Evolutionary conservation across 1,139 yeast species (phyloP).

Genomic region (Debaryomyces fabryi): DNA sequence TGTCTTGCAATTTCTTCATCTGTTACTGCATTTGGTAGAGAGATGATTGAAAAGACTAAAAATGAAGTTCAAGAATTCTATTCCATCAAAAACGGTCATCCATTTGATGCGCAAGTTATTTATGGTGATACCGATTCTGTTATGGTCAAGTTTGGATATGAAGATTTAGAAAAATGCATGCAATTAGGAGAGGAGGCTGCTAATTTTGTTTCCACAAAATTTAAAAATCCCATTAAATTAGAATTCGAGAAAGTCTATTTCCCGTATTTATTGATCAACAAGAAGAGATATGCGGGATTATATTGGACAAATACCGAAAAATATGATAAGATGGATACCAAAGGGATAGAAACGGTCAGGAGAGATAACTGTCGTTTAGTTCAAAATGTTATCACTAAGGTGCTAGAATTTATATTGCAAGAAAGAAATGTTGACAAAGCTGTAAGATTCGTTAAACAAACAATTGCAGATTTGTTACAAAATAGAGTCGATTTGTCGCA

Average conservation of each 20-base stretch:
- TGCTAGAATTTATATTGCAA: slow-evolving; percentile 80
- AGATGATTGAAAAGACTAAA: slow-evolving; percentile 93
- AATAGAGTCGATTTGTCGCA: slow-evolving; percentile 92
- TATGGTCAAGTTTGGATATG: slow-evolving; percentile 94
- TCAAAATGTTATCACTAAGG: slow-evolving; percentile 91
- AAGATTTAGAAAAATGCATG: slow-evolving; percentile 87
- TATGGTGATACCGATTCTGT: slow-evolving; percentile 99
- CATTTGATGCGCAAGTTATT: slow-evolving; percentile 84
- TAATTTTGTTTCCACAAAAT: slow-evolving; percentile 73
- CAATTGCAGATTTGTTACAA: slow-evolving; percentile 88
- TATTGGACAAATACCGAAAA: slow-evolving; percentile 93
- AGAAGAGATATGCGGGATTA: slow-evolving; percentile 95
- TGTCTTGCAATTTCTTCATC: slow-evolving; percentile 96
- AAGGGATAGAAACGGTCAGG: slow-evolving; percentile 97
- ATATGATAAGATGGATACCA: slow-evolving; percentile 96
- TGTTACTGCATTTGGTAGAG: slow-evolving; percentile 94
- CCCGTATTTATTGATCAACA: slow-evolving; percentile 91
- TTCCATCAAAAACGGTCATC: slow-evolving; percentile 76
- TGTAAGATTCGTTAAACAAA: slow-evolving; percentile 77
- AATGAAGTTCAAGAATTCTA: slow-evolving; percentile 81
- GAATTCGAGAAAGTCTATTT: slow-evolving; percentile 97
- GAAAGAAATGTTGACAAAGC: slow-evolving; percentile 92
- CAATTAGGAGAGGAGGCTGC: slow-evolving; percentile 94
- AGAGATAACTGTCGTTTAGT: slow-evolving; percentile 96
- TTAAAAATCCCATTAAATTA: slow-evolving; percentile 84